These are phyloP conservation scores for Leucocoprinus leucothites DNA, from an alignment of 768 basidiomycete species.

Conservation along the genomic window DNA sequence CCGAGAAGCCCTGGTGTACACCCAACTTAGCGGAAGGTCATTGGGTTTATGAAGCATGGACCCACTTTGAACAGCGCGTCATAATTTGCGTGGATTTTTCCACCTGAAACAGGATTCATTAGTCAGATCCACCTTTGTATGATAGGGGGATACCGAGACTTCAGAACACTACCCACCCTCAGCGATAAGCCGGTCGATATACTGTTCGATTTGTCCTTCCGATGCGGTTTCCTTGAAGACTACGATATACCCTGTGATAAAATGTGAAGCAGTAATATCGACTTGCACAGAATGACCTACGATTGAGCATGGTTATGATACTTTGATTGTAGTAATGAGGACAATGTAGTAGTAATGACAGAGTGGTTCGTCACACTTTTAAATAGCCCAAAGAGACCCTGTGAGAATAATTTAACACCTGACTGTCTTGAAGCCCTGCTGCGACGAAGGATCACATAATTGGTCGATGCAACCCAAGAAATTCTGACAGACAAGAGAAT, in stretches of 20 bases:
- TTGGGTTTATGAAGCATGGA: neutral
- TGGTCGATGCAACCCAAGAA: no score
- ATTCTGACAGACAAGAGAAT: no score
- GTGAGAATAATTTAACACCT: no score
- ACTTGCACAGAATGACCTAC: neutral
- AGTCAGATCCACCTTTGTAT: neutral
- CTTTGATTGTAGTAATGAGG: neutral
- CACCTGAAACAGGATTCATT: slow-evolving; percentile 29
- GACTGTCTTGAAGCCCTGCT: no score
- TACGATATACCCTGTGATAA: slow-evolving; percentile 45
- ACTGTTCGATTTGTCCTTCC: slow-evolving; percentile 38
- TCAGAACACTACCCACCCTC: slow-evolving; percentile 36
- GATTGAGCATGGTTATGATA: neutral
- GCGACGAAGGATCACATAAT: no score
- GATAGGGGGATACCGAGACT: neutral
- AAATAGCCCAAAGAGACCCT: no score
- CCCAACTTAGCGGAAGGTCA: neutral
- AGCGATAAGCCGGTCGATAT: slow-evolving; percentile 30
- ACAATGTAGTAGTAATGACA: neutral
- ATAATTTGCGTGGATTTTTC: slow-evolving; percentile 38
- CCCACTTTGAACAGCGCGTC: slow-evolving; percentile 35
- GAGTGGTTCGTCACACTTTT: neutral
- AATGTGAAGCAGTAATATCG: neutral
- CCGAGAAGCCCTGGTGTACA: slow-evolving; percentile 27
- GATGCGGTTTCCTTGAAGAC: slow-evolving; percentile 48